phyloP scores from a whole-genome alignment of 2,329 filamentous ascomycete species.

The Nigrospora osmanthi region DNA sequence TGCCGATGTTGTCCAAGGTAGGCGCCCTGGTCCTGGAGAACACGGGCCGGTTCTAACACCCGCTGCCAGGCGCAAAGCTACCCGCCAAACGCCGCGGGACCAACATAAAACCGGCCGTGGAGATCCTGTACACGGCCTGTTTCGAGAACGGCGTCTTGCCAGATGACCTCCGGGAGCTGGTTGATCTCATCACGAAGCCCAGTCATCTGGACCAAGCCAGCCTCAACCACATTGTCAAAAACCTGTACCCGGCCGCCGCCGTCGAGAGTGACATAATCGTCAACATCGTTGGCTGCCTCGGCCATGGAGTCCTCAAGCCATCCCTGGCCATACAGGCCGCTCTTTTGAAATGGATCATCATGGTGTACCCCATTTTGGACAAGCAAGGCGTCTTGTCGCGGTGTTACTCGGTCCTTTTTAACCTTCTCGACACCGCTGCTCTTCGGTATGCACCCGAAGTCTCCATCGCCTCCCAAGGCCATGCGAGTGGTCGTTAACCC shows the following conservation, averaged over 20 bases:
- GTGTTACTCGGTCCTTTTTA: slow-evolving; percentile 71
- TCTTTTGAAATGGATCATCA: slow-evolving; percentile 70
- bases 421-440: slow-evolving; percentile 72
- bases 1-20: slow-evolving; percentile 1
- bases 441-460: slow-evolving; percentile 43
- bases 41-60: not conserved
- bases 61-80: slow-evolving; percentile 41
- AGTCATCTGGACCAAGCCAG: slow-evolving; percentile 71
- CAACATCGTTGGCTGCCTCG: slow-evolving; percentile 64
- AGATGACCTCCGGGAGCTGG: slow-evolving; percentile 50
- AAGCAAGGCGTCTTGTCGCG: slow-evolving; percentile 55
- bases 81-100: slow-evolving; percentile 59
- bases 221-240: slow-evolving; percentile 59
- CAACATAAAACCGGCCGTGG: slow-evolving; percentile 56
- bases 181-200: slow-evolving; percentile 59
- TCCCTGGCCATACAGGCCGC: slow-evolving; percentile 61
- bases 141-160: slow-evolving; percentile 62
- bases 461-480: not conserved
- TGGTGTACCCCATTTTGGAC: slow-evolving; percentile 65
- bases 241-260: slow-evolving; percentile 64
- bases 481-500: slow-evolving; percentile 12
- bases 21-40: not conserved
- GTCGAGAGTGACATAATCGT: slow-evolving; percentile 55
- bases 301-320: slow-evolving; percentile 70
- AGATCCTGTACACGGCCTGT: slow-evolving; percentile 52